Evolutionary conservation across 768 basidiomycete species (phyloP), one percentile per base, ranked within the genome.

Genomic region (Asterophora lycoperdoides): DNA sequence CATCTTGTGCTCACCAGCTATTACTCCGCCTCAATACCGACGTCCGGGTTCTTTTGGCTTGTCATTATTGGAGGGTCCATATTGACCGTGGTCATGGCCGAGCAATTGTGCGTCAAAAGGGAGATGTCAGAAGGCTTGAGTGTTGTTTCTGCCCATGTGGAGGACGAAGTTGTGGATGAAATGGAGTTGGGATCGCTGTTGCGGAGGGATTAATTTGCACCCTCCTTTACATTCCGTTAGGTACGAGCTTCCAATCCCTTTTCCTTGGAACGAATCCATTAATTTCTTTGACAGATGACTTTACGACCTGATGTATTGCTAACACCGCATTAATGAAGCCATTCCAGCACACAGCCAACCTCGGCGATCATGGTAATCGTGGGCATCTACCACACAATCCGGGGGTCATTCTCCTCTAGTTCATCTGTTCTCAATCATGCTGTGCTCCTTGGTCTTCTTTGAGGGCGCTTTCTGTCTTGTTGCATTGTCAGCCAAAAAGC

Each of bases 1-100:
- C 96, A 99, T 66, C 72, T 95, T 49, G 85, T 98, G 47, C 72
- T 98, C 52, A 95, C 96, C 46, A 93, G 91, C 32, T 97, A 97
- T 69, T 93, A 92, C 65, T 81, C 91, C 2, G 80, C 82, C 10
- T 76, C 81, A 11, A 66, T 89, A 54, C 96, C 96, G 6, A 89
- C 89, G 0, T 94, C 92, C 1, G 63, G 90, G 30, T 98, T 95
- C 75, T 97, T 89, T 73, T 99, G 94, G 93, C 60, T 83, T 40
- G 75, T 94, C 42, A 73, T 94, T 62, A 66, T 78, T n/a, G 69
- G 71, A 34, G 84, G 89, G 37, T 77, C 90, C 6, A 70, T 80
- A n/a, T 57, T 85, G 33, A 88, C 84, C 51, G 79, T 97, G 53
- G 74, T 93, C 45, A 65, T 85, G 10, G 89, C 92, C 1, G 96